These are phyloP conservation scores for Xylariaceae sp. DNA, from an alignment of 2,329 filamentous ascomycete genomes.

Conservation along the genomic window DNA sequence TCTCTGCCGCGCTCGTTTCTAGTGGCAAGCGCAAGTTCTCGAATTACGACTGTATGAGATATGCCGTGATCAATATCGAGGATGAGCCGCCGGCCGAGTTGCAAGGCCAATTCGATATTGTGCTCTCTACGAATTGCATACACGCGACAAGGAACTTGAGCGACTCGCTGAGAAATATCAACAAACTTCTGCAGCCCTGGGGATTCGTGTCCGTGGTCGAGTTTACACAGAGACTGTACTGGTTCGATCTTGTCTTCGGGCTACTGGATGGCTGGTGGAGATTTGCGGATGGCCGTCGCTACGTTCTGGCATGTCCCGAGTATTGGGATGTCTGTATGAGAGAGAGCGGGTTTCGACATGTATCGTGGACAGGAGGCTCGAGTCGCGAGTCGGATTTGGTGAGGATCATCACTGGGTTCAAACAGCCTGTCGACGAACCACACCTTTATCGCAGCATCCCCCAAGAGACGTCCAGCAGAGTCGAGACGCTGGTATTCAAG, in stretches of 20 bases:
- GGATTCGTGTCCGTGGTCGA: constrained; percentile 32
- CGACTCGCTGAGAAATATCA: constrained; percentile 25
- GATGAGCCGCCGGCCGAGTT: constrained; percentile 18
- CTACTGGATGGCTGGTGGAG: constrained; percentile 36
- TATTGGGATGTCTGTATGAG: not conserved
- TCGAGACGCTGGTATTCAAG: not conserved
- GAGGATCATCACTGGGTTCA: not conserved
- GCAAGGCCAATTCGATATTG: constrained; percentile 26
- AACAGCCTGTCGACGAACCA: not conserved
- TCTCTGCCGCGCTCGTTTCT: constrained; percentile 34
- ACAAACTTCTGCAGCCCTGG: constrained; percentile 26
- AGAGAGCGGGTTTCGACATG: not conserved
- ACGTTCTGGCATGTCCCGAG: constrained; percentile 13
- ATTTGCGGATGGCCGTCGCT: constrained; percentile 27
- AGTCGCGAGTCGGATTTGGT: not conserved
- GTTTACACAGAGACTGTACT: constrained; percentile 26
- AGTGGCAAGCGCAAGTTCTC: constrained; percentile 27
- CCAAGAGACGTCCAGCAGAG: not conserved
- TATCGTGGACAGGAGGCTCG: not conserved
- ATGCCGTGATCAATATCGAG: constrained; percentile 30
- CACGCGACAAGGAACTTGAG: constrained; percentile 32
- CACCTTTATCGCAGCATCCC: not conserved
- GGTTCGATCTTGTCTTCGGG: constrained; percentile 33
- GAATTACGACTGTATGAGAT: constrained; percentile 24
- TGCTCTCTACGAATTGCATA: constrained; percentile 35